These are phyloP conservation scores for Metschnikowia aberdeeniae DNA, from an alignment of 805 yeast species.

Conservation along the genomic window DNA sequence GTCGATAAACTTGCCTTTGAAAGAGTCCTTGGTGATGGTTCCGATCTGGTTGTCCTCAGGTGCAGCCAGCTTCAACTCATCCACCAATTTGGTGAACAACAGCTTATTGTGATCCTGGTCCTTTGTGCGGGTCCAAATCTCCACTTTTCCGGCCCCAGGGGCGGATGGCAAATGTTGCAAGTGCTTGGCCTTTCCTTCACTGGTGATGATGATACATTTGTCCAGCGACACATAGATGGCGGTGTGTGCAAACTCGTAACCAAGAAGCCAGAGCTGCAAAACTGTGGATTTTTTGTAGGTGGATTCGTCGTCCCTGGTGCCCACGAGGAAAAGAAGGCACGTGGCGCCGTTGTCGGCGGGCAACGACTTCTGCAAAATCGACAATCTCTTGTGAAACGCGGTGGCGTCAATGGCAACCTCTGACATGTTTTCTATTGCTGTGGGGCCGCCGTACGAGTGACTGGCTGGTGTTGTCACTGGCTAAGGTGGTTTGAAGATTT, in stretches of 20 bases:
- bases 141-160: slow-evolving; percentile 30
- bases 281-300: slow-evolving; percentile 87
- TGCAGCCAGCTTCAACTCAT: slow-evolving; percentile 41
- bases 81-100: slow-evolving; percentile 56
- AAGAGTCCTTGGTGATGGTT: slow-evolving; percentile 66
- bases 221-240: slow-evolving; percentile 60
- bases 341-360: slow-evolving; percentile 20
- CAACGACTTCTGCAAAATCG: slow-evolving; percentile 35
- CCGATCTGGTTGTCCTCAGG: slow-evolving; percentile 48
- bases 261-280: slow-evolving; percentile 85
- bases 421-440: slow-evolving; percentile 37
- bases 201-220: slow-evolving; percentile 64
- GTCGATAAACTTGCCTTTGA: slow-evolving; percentile 76
- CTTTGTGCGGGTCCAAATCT: slow-evolving; percentile 73
- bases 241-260: slow-evolving; percentile 95
- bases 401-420: slow-evolving; percentile 54
- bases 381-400: slow-evolving; percentile 51
- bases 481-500: not conserved
- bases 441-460: slow-evolving; percentile 3
- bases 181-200: slow-evolving; percentile 81
- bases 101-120: slow-evolving; percentile 71
- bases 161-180: slow-evolving; percentile 51
- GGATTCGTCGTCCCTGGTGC: slow-evolving; percentile 82
- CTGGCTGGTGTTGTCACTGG: slow-evolving; percentile 3
- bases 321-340: slow-evolving; percentile 59